Evolutionary conservation across 1,284 basidiomycete species (phyloP).

Genomic region (Cutaneotrichosporon dermatis): DNA sequence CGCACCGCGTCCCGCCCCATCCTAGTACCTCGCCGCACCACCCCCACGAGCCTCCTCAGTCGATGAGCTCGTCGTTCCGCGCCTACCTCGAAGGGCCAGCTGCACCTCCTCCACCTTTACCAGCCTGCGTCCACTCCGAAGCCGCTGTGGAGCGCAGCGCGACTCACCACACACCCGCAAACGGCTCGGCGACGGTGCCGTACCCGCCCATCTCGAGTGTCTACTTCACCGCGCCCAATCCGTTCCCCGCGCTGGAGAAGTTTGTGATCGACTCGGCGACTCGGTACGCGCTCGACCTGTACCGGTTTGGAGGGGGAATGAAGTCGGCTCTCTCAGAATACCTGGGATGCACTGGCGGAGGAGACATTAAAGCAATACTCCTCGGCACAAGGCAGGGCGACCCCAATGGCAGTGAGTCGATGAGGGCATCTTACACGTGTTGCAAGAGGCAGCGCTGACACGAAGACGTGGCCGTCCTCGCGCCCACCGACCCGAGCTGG

Average conservation of each 20-base stretch:
- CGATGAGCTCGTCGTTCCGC: not conserved
- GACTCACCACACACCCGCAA: slow-evolving; percentile 25
- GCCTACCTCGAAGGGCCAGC: slow-evolving; percentile 7
- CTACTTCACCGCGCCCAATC: slow-evolving; percentile 85
- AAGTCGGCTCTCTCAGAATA: slow-evolving; percentile 72
- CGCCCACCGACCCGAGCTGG: slow-evolving; percentile 82
- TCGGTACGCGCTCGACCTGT: slow-evolving; percentile 75
- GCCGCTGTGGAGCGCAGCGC: not conserved
- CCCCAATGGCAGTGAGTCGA: slow-evolving; percentile 78
- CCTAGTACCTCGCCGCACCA: not conserved
- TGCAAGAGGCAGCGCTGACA: not conserved
- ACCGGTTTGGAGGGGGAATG: slow-evolving; percentile 75
- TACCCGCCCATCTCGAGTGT: slow-evolving; percentile 65
- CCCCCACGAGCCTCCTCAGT: not conserved
- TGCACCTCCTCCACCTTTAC: slow-evolving; percentile 17
- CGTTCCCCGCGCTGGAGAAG: slow-evolving; percentile 75
- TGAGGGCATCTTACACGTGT: no score
- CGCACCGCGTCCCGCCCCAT: not conserved
- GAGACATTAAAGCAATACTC: slow-evolving; percentile 67
- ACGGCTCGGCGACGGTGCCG: slow-evolving; percentile 14
- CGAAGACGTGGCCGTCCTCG: slow-evolving; percentile 61
- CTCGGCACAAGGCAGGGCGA: slow-evolving; percentile 84
- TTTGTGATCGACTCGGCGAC: slow-evolving; percentile 68
- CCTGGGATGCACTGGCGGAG: slow-evolving; percentile 52
- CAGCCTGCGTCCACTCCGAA: slow-evolving; percentile 2